A percentile compares a stretch with the other conserved stretches of the same genome.
phyloP scores from a whole-genome alignment of 306 rosid genomes.

The Myrica gale region DNA sequence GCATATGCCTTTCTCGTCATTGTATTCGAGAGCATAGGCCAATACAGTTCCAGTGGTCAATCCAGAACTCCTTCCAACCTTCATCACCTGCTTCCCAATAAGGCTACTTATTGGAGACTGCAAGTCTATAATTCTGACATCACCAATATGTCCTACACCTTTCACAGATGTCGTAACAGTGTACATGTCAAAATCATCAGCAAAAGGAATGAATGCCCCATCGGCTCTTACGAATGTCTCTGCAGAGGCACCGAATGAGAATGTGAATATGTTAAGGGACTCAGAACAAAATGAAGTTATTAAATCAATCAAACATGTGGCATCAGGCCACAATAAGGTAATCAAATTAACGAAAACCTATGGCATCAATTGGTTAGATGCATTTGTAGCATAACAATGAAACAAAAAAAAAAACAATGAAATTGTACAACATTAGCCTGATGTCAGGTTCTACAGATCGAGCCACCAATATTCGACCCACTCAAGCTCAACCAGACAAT shows the following conservation, averaged over 20 bases:
- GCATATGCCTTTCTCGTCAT: constrained; percentile 98
- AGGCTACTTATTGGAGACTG: constrained; percentile 87
- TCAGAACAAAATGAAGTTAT: constrained; percentile 5
- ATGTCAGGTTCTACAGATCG: not conserved
- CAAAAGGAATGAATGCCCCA: constrained; percentile 96
- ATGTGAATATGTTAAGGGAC: too few species aligned
- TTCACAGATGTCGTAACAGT: constrained; percentile 79
- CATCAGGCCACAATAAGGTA: constrained; percentile 6
- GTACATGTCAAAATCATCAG: constrained; percentile 95
- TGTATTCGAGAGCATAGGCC: constrained; percentile 97
- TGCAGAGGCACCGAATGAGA: constrained; percentile 36
- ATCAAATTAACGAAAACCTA: not conserved
- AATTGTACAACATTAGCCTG: too few species aligned
- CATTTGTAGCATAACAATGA: not conserved
- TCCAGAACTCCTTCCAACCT: constrained; percentile 99
- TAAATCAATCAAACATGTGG: not conserved
- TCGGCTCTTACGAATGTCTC: constrained; percentile 99
- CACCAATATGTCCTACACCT: constrained; percentile 88
- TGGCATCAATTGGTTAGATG: not conserved
- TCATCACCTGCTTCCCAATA: constrained; percentile 90
- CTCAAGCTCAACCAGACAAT: too few species aligned
- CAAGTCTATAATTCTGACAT: constrained; percentile 77
- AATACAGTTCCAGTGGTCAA: constrained; percentile 87
- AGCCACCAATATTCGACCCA: too few species aligned
- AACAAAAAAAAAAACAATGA: not conserved